Base-by-base conservation (phyloP, 2,329 filamentous ascomycete genomes). In the Exserohilum rostratum region DNA sequence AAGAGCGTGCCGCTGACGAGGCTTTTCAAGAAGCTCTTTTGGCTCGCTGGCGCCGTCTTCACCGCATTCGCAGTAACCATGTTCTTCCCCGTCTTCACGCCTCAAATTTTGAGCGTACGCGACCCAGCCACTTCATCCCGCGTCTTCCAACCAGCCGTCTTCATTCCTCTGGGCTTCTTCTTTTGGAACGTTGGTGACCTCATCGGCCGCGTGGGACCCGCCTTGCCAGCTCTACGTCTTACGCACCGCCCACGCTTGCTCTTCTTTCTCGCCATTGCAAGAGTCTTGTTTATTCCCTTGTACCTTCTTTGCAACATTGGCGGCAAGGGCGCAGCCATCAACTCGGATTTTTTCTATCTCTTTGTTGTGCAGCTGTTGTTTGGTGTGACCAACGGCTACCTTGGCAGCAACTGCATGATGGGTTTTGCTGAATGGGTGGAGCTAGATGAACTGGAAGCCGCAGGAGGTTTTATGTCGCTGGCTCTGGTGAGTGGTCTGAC, bases 131-230 rank as follows among this genome's bases (percentile, higher is more conserved):
- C 75, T 58, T 80, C 83, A 11, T 78, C 82, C 11, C 77, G 81
- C 13, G 77, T 96, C 13, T 85, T 96, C 61, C 85, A 86, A 47
- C 86, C 90, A 0, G 81, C 86, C 0, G 87, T 88, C 13, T 99
- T 98, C 73, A 93, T 98, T 53, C 93, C 95, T 0, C 82, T 97
- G 0, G 91, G 85, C 3, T 96, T 98, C 76, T 85, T 98, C 55
- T 85, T 95, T 71, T 99, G 95, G 95, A 99, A 98, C 71, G 72
- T 88, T 2, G 95, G 95, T 38, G 95, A 98, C 71, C 79, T 98
- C 6, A 58, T 85, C 12, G 95, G 95, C 5, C 86, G 95, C 7
- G 77, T 96, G 17, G 73, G 85, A 1, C 88, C 91, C 1, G 79
- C 83, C 72, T 60, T 83, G 76, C 74, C 88, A 71, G 50, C 79